Conservation (phyloP, 2,329 filamentous ascomycete species). For the Blumeriella jaapii region DNA sequence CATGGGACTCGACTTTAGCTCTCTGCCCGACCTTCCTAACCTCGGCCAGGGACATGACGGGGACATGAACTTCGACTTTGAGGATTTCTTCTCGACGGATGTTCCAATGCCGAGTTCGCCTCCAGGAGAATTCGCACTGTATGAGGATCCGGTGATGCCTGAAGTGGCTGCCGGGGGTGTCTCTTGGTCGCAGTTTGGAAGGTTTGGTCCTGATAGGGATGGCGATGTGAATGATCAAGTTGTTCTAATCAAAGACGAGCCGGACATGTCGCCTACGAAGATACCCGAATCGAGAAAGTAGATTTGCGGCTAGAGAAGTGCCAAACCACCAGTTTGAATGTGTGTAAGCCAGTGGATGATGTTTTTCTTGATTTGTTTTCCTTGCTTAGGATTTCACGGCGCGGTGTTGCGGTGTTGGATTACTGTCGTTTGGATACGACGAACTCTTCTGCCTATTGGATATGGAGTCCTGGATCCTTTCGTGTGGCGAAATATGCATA, state of each 20-base stretch:
- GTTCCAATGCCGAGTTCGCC: conserved; percentile 35
- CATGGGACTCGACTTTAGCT: conserved; percentile 26
- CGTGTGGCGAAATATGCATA: too few species aligned
- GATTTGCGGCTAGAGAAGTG: too few species aligned
- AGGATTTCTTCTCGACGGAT: conserved; percentile 34
- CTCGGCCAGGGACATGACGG: conserved; percentile 11
- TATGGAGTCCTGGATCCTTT: too few species aligned
- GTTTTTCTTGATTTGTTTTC: background rate
- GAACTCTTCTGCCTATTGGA: too few species aligned
- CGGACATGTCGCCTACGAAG: conserved; percentile 7
- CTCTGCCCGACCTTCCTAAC: conserved; percentile 24
- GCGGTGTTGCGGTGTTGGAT: too few species aligned
- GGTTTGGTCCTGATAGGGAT: too few species aligned
- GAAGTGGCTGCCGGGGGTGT: conserved; percentile 12
- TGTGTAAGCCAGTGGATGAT: too few species aligned
- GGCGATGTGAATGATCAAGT: conserved; percentile 1
- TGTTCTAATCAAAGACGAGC: conserved; percentile 18
- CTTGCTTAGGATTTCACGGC: background rate
- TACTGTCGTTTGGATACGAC: too few species aligned
- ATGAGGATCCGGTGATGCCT: conserved; percentile 19
- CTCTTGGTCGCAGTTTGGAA: conserved; percentile 22
- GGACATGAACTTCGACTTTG: conserved; percentile 23
- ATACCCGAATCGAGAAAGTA: background rate
- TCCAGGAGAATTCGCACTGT: conserved; percentile 28
- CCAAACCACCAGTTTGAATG: too few species aligned